Base-by-base conservation (phyloP, 352 stramenopile genomes). In the Phytopythium chamaehyphon region DNA sequence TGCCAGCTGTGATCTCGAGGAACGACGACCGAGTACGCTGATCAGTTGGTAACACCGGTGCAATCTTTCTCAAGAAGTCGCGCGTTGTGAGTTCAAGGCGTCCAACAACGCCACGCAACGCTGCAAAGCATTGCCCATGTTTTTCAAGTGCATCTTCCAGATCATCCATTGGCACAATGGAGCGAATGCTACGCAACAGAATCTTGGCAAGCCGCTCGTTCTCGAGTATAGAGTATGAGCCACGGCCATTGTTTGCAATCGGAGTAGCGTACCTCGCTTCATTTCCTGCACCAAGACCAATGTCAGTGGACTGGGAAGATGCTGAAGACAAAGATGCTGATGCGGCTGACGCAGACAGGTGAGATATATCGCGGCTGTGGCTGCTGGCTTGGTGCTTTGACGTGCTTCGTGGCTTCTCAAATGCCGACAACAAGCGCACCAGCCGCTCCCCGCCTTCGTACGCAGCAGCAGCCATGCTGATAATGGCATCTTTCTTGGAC, bases 151-250 rank as follows among this genome's bases (percentile, higher is more conserved):
- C 58, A 2, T 22, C 47, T 33, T 85, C 63, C 5, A 94, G 61
- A 10, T 67, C 21, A 19, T 76, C 63, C 5, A 90, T 47, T 21
- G 73, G 73, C 38, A 76, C 61, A n/a, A 72, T 66, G 1, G 71
- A 76, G 38, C 73, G 71, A 44, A 92, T 76, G 54, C 75, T 94
- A 37, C 79, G 77, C 26, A 83, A 52, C 19, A 94, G 66, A 51
- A 90, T 88, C 39, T 70, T 77, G 16, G 83, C 72, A 23, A 94
- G 62, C 15, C 79, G 77, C 49, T 90, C 76, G 10, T 90, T 92
- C 48, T 94, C 82, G 54, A 81, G 69, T 16, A 93, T 80, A 2
- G 57, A 76, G 50, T 78, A 89, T 1, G n/a, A 7, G 3, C 18
- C 26, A 1, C 44, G n/a, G 1, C 9, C 26, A 9, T 36, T 36